These are phyloP conservation scores for Apium graveolens DNA, from an alignment of 129 eudicot species.

Conservation along the genomic window DNA sequence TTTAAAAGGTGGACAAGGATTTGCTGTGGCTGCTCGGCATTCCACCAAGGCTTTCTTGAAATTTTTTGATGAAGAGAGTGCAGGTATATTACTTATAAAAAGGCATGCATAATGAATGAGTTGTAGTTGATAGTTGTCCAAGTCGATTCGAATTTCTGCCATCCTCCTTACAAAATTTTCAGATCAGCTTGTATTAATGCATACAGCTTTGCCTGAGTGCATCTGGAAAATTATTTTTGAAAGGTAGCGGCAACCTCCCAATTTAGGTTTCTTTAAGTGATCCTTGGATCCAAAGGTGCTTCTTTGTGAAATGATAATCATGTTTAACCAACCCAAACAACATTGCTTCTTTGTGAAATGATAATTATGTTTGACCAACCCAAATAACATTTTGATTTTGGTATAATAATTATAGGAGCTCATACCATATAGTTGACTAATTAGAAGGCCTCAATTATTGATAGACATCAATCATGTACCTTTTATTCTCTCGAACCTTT, in stretches of 20 bases:
- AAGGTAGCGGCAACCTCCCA: neutral
- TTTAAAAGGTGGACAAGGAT: constrained; percentile 68
- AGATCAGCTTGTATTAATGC: neutral
- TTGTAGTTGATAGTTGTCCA: neutral
- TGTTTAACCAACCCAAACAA: neutral
- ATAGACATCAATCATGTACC: neutral
- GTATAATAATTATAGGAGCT: neutral
- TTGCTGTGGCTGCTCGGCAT: constrained; percentile 65
- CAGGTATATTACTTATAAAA: constrained; percentile 36
- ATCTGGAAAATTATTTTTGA: neutral
- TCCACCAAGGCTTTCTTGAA: constrained; percentile 37
- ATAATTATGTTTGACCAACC: neutral
- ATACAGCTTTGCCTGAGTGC: neutral
- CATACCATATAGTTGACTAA: neutral
- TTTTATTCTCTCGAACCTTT: neutral
- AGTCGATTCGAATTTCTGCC: neutral
- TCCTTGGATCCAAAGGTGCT: neutral
- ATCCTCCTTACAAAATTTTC: neutral
- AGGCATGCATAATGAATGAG: neutral
- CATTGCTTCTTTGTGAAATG: neutral
- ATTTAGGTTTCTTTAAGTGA: no score
- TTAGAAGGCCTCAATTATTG: neutral
- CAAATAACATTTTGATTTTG: no score
- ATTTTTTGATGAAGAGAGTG: constrained; percentile 63
- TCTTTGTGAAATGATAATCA: neutral